Percentiles rank a stretch among this genome's conserved stretches.
phyloP scores from a whole-genome alignment of 225 moss, liverwort and hornwort species.

The Ulota crispa region DNA sequence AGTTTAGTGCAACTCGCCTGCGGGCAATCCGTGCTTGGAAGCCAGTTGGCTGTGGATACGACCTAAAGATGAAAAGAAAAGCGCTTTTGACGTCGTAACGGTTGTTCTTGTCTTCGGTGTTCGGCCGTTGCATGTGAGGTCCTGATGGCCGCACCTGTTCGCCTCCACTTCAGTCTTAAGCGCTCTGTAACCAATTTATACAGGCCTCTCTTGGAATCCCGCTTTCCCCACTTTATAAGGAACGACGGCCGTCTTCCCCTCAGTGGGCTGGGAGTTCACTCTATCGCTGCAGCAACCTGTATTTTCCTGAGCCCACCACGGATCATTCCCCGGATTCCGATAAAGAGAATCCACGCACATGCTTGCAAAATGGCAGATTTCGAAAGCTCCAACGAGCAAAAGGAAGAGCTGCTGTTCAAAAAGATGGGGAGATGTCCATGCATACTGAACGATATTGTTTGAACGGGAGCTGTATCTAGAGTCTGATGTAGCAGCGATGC shows the following conservation, averaged over 20 bases:
- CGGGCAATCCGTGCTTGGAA: neutral
- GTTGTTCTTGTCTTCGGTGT: slow-evolving; percentile 13
- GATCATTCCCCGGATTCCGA: neutral
- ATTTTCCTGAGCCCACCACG: neutral
- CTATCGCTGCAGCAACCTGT: neutral
- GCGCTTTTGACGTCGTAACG: neutral
- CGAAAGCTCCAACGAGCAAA: neutral
- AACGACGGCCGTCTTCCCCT: slow-evolving; percentile 9
- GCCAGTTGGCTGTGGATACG: neutral
- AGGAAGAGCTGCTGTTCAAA: neutral
- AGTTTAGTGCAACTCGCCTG: neutral
- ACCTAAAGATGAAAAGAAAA: neutral
- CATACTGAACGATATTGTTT: neutral
- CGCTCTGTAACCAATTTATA: slow-evolving; percentile 41
- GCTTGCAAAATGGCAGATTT: neutral
- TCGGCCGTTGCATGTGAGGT: slow-evolving; percentile 35
- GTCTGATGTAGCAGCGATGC: neutral
- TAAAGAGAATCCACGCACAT: neutral
- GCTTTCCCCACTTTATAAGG: slow-evolving; percentile 16
- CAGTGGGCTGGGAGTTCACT: slow-evolving; percentile 10
- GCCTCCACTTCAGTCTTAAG: slow-evolving; percentile 23
- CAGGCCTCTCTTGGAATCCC: slow-evolving; percentile 48
- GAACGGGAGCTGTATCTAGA: neutral
- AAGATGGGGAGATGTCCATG: neutral
- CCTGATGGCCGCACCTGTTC: slow-evolving; percentile 48